Evolutionary conservation across 768 basidiomycete genomes (phyloP), one percentile per base, ranked within the genome.

Genomic region (Agaricus bisporus): DNA sequence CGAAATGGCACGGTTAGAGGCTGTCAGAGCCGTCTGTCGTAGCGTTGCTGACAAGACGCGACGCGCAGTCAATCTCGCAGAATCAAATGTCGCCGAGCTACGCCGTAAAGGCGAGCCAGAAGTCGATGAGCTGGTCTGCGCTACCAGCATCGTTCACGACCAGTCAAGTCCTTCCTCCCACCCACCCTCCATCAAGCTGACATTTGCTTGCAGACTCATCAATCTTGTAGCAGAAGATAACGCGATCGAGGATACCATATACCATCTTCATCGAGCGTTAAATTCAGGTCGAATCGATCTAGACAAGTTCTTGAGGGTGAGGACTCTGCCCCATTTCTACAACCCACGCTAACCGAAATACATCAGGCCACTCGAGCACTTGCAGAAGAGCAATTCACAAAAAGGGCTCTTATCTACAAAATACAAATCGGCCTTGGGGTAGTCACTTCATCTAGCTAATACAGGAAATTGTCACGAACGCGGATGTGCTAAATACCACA

Each of bases 171-270:
- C 55, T 48, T 18, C 48, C 59, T 51, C 29, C 36, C 25, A 49
- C 37, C 59, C 46, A 42, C 49, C 47, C 17, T 20, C 35, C 15
- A 41, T 11, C 8, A 9, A 42, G 22, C 20, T 42, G 55, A 47
- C 54, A 42, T 55, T 54, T 37, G 59, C 48, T 49, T 43, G 45
- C 51, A 98, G 95, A 70, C 74, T 99, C 20, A 85, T 98, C 60
- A 91, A 98, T 65, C 78, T 98, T 26, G 87, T 98, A n/a, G 95
- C 97, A n/a, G 97, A 99, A 68, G 97, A 98, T 68, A 94, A 93
- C 63, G 93, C 95, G 1, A 94, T 98, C 64, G 95, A 98, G 70
- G 97, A 98, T 67, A 95, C 95, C 43, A 88, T 97, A 56, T 99
- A 98, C 71, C 94, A 98, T 67, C 80, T 99, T 44, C 92, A 95